Conservation (phyloP, 176 grass and related monocot genomes). For the Poa pratensis region DNA sequence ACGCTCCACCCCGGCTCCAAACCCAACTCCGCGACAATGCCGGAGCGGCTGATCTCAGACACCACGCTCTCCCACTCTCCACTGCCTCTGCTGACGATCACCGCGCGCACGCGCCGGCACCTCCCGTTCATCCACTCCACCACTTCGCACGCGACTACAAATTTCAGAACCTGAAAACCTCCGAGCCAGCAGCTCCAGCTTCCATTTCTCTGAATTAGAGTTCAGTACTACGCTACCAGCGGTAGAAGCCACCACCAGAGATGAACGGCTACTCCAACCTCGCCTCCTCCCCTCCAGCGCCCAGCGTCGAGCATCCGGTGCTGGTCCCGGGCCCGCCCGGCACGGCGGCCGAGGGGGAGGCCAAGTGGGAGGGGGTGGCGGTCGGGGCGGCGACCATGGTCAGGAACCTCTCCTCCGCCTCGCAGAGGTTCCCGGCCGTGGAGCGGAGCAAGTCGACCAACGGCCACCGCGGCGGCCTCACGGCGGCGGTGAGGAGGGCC, state of each 20-base stretch:
- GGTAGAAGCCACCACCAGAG: neutral
- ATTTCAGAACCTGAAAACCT: neutral
- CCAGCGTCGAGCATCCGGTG: neutral
- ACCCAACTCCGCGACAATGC: neutral
- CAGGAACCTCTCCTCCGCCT: slow-evolving; percentile 48
- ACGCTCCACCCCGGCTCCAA: neutral
- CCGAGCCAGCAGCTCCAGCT: neutral
- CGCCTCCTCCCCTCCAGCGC: slow-evolving; percentile 27
- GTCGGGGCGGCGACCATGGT: slow-evolving; percentile 35
- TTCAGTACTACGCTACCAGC: neutral
- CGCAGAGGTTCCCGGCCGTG: slow-evolving; percentile 48
- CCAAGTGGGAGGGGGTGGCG: slow-evolving; percentile 32
- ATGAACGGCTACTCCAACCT: slow-evolving; percentile 37
- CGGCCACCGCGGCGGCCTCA: slow-evolving; percentile 14
- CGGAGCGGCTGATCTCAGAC: neutral
- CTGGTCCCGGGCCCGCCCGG: neutral
- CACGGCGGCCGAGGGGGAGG: neutral
- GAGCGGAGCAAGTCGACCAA: slow-evolving; percentile 37
- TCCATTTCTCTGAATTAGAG: neutral
- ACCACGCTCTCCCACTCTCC: neutral
- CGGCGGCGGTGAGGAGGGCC: slow-evolving; percentile 39
- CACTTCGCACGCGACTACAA: neutral
- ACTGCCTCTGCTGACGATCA: neutral
- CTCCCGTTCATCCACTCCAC: slow-evolving; percentile 29
- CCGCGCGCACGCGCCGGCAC: neutral